Evolutionary conservation across 805 yeast species (phyloP).

Genomic region (Wickerhamomyces silvicola): DNA sequence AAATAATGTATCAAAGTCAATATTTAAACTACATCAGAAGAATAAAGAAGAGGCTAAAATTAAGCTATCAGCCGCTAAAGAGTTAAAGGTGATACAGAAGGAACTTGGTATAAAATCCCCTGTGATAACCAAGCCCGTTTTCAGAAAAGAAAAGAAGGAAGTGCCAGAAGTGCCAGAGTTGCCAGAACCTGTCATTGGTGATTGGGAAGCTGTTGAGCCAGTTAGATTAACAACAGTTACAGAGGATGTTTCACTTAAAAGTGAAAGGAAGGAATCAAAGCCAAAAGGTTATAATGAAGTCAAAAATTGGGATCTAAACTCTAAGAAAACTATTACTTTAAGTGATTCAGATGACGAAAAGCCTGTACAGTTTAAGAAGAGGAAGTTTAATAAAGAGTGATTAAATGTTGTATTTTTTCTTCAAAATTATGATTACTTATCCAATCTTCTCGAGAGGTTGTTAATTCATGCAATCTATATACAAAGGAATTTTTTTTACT

Average conservation of each 20-base stretch:
- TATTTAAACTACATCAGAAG: constrained; percentile 22
- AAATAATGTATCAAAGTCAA: constrained; percentile 12
- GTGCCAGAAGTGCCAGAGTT: constrained; percentile 3
- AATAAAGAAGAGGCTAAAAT: constrained; percentile 16
- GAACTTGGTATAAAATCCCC: constrained; percentile 1
- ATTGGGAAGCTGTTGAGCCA: constrained; percentile 10
- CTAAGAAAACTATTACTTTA: constrained; percentile 9
- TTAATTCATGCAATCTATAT: constrained; percentile 3
- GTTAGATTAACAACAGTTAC: neutral
- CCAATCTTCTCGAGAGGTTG: neutral
- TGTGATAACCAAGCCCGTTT: too few relatives aligned
- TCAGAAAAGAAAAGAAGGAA: constrained; percentile 1
- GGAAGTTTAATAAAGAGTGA: constrained; percentile 9
- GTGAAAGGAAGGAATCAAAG: constrained; percentile 3
- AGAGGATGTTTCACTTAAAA: constrained; percentile 3
- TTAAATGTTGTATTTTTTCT: neutral
- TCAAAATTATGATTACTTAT: constrained; percentile 3
- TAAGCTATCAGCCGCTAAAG: constrained; percentile 13
- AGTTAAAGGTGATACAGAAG: constrained; percentile 9
- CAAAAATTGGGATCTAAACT: constrained; percentile 22
- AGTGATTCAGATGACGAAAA: constrained; percentile 12
- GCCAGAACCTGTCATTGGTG: constrained; percentile 7
- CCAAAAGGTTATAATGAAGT: constrained; percentile 19
- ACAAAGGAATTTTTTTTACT: constrained; percentile 1
- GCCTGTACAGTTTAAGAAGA: constrained; percentile 15